Evolutionary conservation across 2,329 filamentous ascomycete species (phyloP).

Genomic region (Alternaria tenuissima): DNA sequence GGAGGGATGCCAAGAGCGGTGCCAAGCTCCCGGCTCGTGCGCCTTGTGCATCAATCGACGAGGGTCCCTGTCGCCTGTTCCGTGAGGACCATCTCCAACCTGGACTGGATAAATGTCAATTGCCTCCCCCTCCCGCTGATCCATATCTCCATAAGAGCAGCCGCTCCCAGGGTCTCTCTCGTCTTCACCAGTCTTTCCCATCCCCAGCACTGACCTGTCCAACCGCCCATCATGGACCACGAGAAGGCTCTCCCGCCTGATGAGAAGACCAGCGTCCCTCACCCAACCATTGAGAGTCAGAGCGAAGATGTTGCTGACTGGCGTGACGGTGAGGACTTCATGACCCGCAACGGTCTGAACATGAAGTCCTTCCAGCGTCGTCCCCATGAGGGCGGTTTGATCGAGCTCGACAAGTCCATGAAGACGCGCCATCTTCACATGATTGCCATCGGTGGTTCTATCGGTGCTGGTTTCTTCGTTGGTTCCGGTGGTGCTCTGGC

Average conservation of each 20-base stretch:
- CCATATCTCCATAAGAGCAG: constrained; percentile 30
- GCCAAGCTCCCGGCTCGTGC: constrained; percentile 35
- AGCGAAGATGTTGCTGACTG: constrained; percentile 31
- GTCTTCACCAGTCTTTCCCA: constrained; percentile 10
- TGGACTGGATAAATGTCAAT: constrained; percentile 31
- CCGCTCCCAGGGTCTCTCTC: constrained; percentile 21
- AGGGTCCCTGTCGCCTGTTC: constrained; percentile 37
- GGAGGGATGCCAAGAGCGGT: constrained; percentile 34
- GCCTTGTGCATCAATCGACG: constrained; percentile 25
- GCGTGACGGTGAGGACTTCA: constrained; percentile 45
- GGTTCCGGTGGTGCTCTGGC: constrained; percentile 64
- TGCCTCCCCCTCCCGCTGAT: constrained; percentile 36
- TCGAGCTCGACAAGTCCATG: constrained; percentile 55
- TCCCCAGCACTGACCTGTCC: constrained; percentile 19
- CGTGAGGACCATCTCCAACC: constrained; percentile 27
- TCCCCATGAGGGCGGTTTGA: constrained; percentile 29
- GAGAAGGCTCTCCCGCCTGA: constrained; percentile 35
- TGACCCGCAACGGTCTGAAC: constrained; percentile 49
- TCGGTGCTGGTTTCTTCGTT: constrained; percentile 70
- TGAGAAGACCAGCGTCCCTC: constrained; percentile 37
- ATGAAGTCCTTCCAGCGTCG: constrained; percentile 47
- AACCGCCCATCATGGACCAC: constrained; percentile 36
- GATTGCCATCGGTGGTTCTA: constrained; percentile 69
- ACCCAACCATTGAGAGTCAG: constrained; percentile 23
- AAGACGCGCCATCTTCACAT: constrained; percentile 68